Evolutionary conservation across 106 monocot species (phyloP).

Genomic region (Xerophyta viscosa): DNA sequence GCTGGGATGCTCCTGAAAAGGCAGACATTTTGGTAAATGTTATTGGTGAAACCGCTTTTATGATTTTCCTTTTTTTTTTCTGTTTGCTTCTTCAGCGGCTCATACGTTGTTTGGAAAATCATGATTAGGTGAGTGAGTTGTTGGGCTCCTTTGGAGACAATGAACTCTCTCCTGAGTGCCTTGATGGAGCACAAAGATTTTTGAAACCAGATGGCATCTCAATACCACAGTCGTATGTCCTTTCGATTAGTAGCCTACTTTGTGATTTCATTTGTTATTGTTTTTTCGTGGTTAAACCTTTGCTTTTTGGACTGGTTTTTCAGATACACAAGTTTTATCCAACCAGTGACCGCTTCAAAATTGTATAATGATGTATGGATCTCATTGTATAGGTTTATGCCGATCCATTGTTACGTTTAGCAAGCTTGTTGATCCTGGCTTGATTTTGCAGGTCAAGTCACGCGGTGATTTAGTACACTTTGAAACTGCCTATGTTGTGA

Average conservation of each 20-base stretch:
- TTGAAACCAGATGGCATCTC: constrained; percentile 96
- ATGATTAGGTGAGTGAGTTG: constrained; percentile 75
- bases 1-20: constrained; percentile 94
- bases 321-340: constrained; percentile 92
- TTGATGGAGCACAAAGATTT: constrained; percentile 90
- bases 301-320: constrained; percentile 3
- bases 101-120: background rate
- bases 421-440: background rate
- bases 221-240: constrained; percentile 78
- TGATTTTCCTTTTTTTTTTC: background rate
- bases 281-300: background rate
- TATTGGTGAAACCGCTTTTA: too few species aligned
- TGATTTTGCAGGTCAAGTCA: constrained; percentile 60
- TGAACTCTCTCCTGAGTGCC: constrained; percentile 95
- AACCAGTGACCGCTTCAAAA: constrained; percentile 88
- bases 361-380: constrained; percentile 84
- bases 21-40: constrained; percentile 90
- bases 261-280: background rate
- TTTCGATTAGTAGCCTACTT: background rate
- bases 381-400: background rate
- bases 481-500: constrained; percentile 98
- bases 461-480: constrained; percentile 83
- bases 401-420: background rate
- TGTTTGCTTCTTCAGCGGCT: background rate
- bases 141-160: constrained; percentile 96